A percentile compares a stretch with the other conserved stretches of the same genome.
These are phyloP conservation scores for Desmodesmus armatus DNA, from an alignment of 139 green algal genomes.

Conservation along the genomic window DNA sequence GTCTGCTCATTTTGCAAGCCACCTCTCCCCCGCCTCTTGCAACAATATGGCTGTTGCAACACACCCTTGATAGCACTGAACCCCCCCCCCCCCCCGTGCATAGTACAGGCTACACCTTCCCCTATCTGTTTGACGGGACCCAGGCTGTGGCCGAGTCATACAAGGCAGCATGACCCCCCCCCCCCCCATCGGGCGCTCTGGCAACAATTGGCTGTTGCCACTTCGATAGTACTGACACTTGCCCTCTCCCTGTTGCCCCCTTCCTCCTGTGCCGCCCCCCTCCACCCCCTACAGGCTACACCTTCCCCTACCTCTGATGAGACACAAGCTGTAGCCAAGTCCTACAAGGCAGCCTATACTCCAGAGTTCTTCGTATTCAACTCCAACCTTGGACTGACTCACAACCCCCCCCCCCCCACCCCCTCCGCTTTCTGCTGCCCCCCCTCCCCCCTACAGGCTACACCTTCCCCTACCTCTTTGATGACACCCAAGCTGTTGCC, in stretches of 20 bases:
- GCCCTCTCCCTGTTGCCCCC: no score
- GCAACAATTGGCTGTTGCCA: not conserved
- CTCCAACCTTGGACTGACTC: slow-evolving; percentile 65
- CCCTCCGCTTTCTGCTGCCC: slow-evolving; percentile 1
- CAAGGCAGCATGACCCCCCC: slow-evolving; percentile 82
- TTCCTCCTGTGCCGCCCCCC: not conserved
- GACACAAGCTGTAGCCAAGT: slow-evolving; percentile 85
- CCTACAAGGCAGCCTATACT: slow-evolving; percentile 81
- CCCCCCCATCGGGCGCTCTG: no score
- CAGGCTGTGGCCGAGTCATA: slow-evolving; percentile 89
- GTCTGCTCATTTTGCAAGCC: no score
- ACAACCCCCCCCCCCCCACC: no score
- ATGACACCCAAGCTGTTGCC: slow-evolving; percentile 84
- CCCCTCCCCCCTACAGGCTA: slow-evolving; percentile 45
- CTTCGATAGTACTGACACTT: no score
- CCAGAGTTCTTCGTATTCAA: slow-evolving; percentile 83
- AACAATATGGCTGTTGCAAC: not conserved
- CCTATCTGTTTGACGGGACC: slow-evolving; percentile 77
- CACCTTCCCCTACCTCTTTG: slow-evolving; percentile 78
- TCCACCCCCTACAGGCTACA: slow-evolving; percentile 55
- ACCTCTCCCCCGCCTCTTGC: no score
- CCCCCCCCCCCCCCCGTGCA: not conserved
- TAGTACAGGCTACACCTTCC: slow-evolving; percentile 63
- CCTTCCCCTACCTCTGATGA: slow-evolving; percentile 80
- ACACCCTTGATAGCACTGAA: not conserved